A percentile compares a stretch with the other conserved stretches of the same genome.
Evolutionary conservation across 1,284 basidiomycete species (phyloP).

Genomic region (Apiotrichum siamense): DNA sequence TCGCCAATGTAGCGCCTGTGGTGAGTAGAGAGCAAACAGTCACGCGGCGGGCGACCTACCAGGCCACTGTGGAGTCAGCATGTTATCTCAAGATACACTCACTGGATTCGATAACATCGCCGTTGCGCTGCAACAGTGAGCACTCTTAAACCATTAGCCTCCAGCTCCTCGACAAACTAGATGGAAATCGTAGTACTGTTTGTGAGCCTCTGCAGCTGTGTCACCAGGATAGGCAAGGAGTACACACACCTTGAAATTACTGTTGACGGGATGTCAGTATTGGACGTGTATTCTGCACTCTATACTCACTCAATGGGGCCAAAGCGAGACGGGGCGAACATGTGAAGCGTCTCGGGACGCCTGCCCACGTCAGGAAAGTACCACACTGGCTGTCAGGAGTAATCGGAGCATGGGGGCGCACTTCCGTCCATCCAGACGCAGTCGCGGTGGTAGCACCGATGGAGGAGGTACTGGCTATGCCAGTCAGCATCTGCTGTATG

Average conservation of each 20-base stretch:
- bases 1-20: conserved; percentile 29
- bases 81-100: background rate
- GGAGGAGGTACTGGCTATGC: conserved; percentile 21
- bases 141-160: background rate
- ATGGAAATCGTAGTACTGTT: conserved; percentile 30
- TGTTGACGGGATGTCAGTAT: conserved; percentile 8
- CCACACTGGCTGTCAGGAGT: conserved; percentile 18
- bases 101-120: conserved; percentile 13
- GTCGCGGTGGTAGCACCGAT: conserved; percentile 22
- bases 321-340: conserved; percentile 26
- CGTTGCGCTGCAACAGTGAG: conserved; percentile 16
- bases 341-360: conserved; percentile 20
- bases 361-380: conserved; percentile 33
- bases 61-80: conserved; percentile 12
- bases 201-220: background rate
- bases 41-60: conserved; percentile 6
- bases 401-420: conserved; percentile 2
- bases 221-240: background rate
- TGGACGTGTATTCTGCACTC: too few species aligned
- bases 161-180: conserved; percentile 10
- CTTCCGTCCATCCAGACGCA: conserved; percentile 25
- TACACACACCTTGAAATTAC: conserved; percentile 13
- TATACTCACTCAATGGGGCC: conserved; percentile 21
- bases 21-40: background rate
- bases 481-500: background rate